A percentile compares a stretch with the other conserved stretches of the same genome.
phyloP scores from a whole-genome alignment of 2,329 filamentous ascomycete species.

The Immersiporthe knoxdaviesiana region DNA sequence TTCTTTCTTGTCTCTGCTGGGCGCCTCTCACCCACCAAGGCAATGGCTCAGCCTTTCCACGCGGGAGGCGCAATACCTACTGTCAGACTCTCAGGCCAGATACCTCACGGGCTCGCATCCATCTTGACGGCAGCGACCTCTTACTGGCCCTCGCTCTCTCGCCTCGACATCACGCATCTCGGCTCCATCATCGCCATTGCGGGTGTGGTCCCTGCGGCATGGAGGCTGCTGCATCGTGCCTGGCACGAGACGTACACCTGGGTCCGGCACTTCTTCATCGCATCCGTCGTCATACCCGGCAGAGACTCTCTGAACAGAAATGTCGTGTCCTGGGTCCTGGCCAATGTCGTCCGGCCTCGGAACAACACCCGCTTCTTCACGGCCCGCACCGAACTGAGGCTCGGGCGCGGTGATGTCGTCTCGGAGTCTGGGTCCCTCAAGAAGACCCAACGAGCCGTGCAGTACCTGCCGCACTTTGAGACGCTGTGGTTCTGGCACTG shows the following conservation, averaged over 20 bases:
- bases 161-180: slow-evolving; percentile 48
- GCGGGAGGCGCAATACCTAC: slow-evolving; percentile 26
- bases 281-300: slow-evolving; percentile 47
- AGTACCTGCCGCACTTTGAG: slow-evolving; percentile 51
- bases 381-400: slow-evolving; percentile 45
- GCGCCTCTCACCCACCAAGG: slow-evolving; percentile 3
- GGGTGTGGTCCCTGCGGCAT: slow-evolving; percentile 45
- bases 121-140: neutral
- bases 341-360: slow-evolving; percentile 42
- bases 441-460: slow-evolving; percentile 45
- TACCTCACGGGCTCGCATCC: slow-evolving; percentile 7
- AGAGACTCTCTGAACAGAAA: slow-evolving; percentile 50
- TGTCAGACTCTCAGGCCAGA: slow-evolving; percentile 17
- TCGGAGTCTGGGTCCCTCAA: slow-evolving; percentile 43
- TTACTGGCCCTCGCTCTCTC: slow-evolving; percentile 22
- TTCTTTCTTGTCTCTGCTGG: neutral
- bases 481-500: slow-evolving; percentile 54
- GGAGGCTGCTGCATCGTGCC: slow-evolving; percentile 42
- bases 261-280: slow-evolving; percentile 48
- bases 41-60: slow-evolving; percentile 29
- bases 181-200: slow-evolving; percentile 50
- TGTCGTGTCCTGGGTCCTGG: slow-evolving; percentile 50
- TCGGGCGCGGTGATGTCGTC: slow-evolving; percentile 40
- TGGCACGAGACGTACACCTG: slow-evolving; percentile 46
- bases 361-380: slow-evolving; percentile 47